Conservation (phyloP, 2,329 filamentous ascomycete genomes). For the Aspergillus unguis region DNA sequence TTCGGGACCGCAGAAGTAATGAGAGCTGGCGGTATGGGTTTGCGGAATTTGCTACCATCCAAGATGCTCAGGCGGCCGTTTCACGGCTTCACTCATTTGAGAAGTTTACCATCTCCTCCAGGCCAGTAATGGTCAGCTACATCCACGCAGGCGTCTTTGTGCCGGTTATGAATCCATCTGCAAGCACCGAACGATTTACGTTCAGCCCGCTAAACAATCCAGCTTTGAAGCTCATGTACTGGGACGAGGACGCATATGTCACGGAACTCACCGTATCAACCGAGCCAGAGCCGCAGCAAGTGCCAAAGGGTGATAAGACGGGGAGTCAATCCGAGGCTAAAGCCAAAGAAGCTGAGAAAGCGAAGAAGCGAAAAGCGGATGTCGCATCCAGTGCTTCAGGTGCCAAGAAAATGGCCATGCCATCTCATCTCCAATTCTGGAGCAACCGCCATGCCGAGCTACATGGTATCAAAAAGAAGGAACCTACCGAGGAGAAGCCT, state of each 20-base stretch:
- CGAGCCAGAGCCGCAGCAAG: conserved; percentile 36
- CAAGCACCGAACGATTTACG: conserved; percentile 60
- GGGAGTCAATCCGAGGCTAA: conserved; percentile 24
- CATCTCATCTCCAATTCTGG: conserved; percentile 69
- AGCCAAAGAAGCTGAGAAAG: conserved; percentile 40
- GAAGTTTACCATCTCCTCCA: conserved; percentile 74
- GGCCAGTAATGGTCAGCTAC: conserved; percentile 66
- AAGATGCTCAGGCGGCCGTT: conserved; percentile 72
- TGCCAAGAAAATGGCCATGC: conserved; percentile 50
- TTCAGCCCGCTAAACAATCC: conserved; percentile 70
- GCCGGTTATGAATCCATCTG: conserved; percentile 61
- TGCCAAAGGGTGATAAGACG: conserved; percentile 21
- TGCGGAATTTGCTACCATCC: conserved; percentile 73
- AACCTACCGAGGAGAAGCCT: conserved; percentile 20
- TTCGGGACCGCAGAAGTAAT: conserved; percentile 67
- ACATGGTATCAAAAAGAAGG: conserved; percentile 49
- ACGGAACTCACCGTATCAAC: conserved; percentile 61
- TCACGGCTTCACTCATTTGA: conserved; percentile 68
- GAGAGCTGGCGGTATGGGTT: conserved; percentile 80
- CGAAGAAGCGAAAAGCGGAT: conserved; percentile 49
- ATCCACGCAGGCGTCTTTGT: conserved; percentile 85
- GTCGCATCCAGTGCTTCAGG: conserved; percentile 29
- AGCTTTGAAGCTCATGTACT: conserved; percentile 67
- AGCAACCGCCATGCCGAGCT: conserved; percentile 67
- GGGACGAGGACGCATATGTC: conserved; percentile 70